A percentile compares a stretch with the other conserved stretches of the same genome.
Evolutionary conservation across 805 yeast genomes (phyloP).

Genomic region (Saccharomycopsis sp.): DNA sequence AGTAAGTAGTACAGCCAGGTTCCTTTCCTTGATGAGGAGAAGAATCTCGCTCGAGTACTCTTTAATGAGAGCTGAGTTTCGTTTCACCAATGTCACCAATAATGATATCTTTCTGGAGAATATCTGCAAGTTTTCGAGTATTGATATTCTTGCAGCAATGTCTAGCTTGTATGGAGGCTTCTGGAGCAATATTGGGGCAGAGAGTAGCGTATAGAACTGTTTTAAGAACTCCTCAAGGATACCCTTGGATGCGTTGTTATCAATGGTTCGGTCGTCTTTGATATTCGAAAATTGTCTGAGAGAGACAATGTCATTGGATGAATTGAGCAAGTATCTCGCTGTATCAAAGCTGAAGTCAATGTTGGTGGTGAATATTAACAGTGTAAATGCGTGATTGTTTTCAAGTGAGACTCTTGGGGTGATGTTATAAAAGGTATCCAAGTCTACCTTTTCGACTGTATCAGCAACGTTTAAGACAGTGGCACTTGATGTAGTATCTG

Average conservation of each 20-base stretch:
- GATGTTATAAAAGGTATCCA: background rate
- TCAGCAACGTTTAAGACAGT: background rate
- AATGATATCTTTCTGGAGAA: conserved; percentile 1
- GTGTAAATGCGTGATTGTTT: background rate
- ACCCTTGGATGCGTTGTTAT: conserved; percentile 1
- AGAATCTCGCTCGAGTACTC: background rate
- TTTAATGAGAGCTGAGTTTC: background rate
- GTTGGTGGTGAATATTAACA: background rate
- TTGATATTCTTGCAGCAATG: conserved; percentile 1
- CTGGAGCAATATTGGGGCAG: background rate
- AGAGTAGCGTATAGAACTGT: background rate
- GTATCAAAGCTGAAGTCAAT: background rate
- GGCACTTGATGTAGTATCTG: background rate
- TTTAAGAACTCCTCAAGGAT: background rate
- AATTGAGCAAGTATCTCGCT: background rate
- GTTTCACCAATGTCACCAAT: background rate
- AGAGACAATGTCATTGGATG: background rate
- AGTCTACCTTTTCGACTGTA: background rate
- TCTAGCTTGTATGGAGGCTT: background rate
- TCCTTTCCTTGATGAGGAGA: background rate
- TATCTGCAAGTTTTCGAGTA: conserved; percentile 3
- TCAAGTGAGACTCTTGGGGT: background rate
- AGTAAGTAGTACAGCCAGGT: background rate
- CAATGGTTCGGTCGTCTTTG: background rate
- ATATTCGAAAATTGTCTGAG: background rate